phyloP scores from a whole-genome alignment of 495 filamentous ascomycete species.

The Hypoxylon perforatum region DNA sequence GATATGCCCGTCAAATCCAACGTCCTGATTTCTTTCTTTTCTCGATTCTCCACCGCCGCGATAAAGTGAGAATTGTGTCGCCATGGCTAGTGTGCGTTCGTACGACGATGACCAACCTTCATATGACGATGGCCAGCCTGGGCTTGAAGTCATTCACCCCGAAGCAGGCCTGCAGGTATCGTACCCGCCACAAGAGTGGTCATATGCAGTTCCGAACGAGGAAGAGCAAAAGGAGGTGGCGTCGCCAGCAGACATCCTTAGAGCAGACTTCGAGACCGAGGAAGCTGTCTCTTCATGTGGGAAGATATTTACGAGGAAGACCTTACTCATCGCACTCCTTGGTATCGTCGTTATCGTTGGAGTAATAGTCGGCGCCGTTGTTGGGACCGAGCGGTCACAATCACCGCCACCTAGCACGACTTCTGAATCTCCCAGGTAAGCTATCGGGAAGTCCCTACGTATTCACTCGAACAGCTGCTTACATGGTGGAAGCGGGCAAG shows the following conservation, averaged over 20 bases:
- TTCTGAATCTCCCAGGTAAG: too few species aligned
- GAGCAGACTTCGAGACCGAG: background rate
- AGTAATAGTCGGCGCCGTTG: constrained; percentile 18
- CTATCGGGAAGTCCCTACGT: too few species aligned
- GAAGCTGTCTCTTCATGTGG: background rate
- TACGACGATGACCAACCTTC: too few species aligned
- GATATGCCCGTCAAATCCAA: too few species aligned
- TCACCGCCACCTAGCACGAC: background rate
- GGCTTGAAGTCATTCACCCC: constrained; percentile 16
- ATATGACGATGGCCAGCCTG: constrained; percentile 1
- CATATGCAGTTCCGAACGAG: background rate
- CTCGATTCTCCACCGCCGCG: too few species aligned
- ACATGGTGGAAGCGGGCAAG: too few species aligned
- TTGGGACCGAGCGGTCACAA: constrained; percentile 8
- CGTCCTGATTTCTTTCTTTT: too few species aligned
- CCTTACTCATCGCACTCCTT: constrained; percentile 6
- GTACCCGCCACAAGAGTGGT: background rate
- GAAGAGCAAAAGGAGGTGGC: background rate
- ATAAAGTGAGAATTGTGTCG: constrained; percentile 3
- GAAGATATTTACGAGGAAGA: constrained; percentile 7
- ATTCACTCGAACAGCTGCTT: too few species aligned
- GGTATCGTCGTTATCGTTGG: constrained; percentile 10
- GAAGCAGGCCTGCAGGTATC: constrained; percentile 2
- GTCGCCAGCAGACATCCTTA: background rate
- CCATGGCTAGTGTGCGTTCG: constrained; percentile 14